Evolutionary conservation across 2,329 filamentous ascomycete species (phyloP), one percentile per base, ranked within the genome.

Genomic region (Monascus ruber): DNA sequence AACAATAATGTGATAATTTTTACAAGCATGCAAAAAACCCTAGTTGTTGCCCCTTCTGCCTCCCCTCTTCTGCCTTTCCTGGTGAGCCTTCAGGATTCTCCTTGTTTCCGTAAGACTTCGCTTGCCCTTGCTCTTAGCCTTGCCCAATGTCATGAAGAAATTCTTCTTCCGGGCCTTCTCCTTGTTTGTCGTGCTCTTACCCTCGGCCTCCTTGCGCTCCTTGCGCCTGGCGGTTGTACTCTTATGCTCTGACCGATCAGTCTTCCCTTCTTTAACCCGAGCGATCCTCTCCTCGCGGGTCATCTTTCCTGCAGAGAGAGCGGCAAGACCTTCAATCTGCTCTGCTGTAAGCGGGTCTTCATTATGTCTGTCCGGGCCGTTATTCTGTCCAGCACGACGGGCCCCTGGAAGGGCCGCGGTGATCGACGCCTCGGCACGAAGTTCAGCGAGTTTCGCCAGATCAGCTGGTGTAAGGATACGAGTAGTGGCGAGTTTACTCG

Each of bases 121-220:
- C 80, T 95, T 95, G 56, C 91, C 83, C 73, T 96, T 98, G 50
- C 75, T 77, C 73, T 91, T 93, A 7, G 91, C 91, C 72, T 98
- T 96, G 42, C 89, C 85, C 43, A 98, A 67, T 31, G 89, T 96
- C 91, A 98, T 98, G 54, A 98, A 61, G 66, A 98, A 94, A 64
- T 98, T 98, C 83, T 98, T 98, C 74, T 85, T 86, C 51, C 89
- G 73, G 33, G 84, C 79, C 77, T 98, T 98, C 71, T 98, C 91
- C 69, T 84, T 85, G 67, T 98, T 98, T 49, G 89, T 96, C 31
- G 86, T 88, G 60, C 85, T 94, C 79, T 96, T 96, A 55, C 91
- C 91, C 65, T 87, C 77, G 2, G 79, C 74, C 53, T 81, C 78
- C 75, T 94, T 94, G 73, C 88, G 85, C 60, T 85, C 79, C 72